These are phyloP conservation scores for Ceratocystiopsis minuta DNA, from an alignment of 2,329 filamentous ascomycete species.

Conservation along the genomic window DNA sequence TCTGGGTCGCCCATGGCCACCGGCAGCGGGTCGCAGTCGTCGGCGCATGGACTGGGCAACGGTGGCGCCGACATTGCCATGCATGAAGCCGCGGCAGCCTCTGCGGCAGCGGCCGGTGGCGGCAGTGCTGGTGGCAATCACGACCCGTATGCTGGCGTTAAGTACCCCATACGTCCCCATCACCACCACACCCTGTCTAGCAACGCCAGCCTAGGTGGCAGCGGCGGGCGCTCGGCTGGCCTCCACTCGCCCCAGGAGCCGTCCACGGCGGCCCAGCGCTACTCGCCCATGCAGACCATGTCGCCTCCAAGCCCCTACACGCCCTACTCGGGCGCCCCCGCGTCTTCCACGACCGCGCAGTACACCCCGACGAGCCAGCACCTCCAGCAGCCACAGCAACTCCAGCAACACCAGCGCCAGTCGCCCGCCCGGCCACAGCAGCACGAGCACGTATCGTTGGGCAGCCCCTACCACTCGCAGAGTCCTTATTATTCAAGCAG, in stretches of 20 bases:
- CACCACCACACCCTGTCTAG: conserved; percentile 54
- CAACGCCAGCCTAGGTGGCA: conserved; percentile 16
- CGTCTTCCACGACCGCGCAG: conserved; percentile 28
- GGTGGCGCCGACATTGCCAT: conserved; percentile 63
- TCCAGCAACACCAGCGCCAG: conserved; percentile 32
- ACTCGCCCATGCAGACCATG: conserved; percentile 86
- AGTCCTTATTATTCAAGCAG: conserved; percentile 38
- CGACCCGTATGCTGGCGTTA: conserved; percentile 70
- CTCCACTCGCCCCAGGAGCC: conserved; percentile 61
- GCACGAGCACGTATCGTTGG: conserved; percentile 30
- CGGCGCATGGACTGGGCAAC: conserved; percentile 44
- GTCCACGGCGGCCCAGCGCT: conserved; percentile 72
- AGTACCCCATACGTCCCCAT: conserved; percentile 65
- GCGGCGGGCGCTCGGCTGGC: conserved; percentile 18
- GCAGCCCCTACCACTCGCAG: conserved; percentile 18
- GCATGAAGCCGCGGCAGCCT: conserved; percentile 45
- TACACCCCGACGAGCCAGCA: conserved; percentile 25
- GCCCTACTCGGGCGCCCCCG: conserved; percentile 38
- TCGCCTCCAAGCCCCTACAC: conserved; percentile 68
- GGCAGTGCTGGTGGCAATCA: conserved; percentile 14
- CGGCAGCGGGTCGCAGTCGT: conserved; percentile 18
- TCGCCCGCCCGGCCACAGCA: conserved; percentile 54
- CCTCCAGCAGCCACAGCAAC: conserved; percentile 1
- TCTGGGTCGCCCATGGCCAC: conserved; percentile 35
- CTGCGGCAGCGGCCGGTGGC: not conserved